A percentile compares a stretch with the other conserved stretches of the same genome.
These are phyloP conservation scores for Sisymbrium irio DNA, from an alignment of 345 rosid species.

Conservation along the genomic window DNA sequence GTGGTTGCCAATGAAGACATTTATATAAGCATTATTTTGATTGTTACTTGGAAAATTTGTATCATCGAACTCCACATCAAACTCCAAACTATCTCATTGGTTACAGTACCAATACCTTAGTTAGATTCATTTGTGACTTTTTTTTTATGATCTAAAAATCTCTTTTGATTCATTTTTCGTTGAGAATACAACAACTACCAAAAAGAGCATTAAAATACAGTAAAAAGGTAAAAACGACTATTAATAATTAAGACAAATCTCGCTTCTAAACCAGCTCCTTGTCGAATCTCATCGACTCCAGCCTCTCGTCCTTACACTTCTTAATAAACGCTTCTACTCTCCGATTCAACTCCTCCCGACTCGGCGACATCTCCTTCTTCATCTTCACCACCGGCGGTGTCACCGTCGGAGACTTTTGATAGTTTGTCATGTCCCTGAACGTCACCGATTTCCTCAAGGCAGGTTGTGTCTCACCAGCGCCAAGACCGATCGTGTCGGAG, in stretches of 20 bases:
- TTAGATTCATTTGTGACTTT: not conserved
- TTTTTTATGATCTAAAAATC: not conserved
- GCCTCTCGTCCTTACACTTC: conserved; percentile 70
- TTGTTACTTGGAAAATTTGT: too few relatives aligned
- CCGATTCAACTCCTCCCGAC: conserved; percentile 74
- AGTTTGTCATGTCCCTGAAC: conserved; percentile 60
- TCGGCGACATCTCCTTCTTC: conserved; percentile 52
- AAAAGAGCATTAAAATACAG: not conserved
- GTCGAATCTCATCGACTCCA: conserved; percentile 55
- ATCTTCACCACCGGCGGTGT: conserved; percentile 35
- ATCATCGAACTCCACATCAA: too few relatives aligned
- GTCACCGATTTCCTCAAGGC: conserved; percentile 59
- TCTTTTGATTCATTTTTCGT: not conserved
- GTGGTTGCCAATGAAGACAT: too few relatives aligned
- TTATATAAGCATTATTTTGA: too few relatives aligned
- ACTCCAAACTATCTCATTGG: too few relatives aligned
- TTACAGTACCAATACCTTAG: not conserved
- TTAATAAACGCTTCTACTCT: conserved; percentile 78
- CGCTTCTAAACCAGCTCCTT: conserved; percentile 28
- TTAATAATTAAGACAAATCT: not conserved
- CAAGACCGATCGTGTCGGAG: conserved; percentile 27
- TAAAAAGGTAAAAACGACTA: not conserved
- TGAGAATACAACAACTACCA: not conserved
- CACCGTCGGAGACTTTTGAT: conserved; percentile 30
- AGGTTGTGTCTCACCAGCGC: not conserved